Evolutionary conservation across 2,329 filamentous ascomycete species (phyloP), one percentile per base, ranked within the genome.

Genomic region (Grosmannia serpens): DNA sequence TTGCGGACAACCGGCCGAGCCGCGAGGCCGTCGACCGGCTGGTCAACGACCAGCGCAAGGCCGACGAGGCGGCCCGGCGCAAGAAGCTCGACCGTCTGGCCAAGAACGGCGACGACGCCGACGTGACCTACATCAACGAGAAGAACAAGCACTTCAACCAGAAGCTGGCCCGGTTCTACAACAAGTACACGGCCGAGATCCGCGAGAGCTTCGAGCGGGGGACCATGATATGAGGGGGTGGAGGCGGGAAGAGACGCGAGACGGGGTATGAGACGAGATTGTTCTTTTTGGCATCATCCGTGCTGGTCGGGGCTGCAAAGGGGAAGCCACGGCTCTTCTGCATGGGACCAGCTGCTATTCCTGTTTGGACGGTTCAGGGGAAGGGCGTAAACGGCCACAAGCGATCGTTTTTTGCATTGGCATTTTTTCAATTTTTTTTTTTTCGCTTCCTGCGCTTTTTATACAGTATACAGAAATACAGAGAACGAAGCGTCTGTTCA

Each of bases 111-210:
- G 91, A 95, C 63, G 88, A 91, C 53, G 87, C 84, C 31, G 94
- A 99, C 72, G 88, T 97, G 66, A 97, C 92, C 9, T 97, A 96
- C 74, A 99, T 99, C 82, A 99, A 99, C 75, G 91, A 96, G 75
- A 96, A 99, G 86, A 99, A 99, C 80, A 97, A 97, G 80, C 91
- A 96, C 79, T 99, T 99, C 78, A 99, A 99, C 83, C 86, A 95
- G 77, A 97, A 99, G 77, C 77, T 99, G 72, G 80, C 87, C 57
- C 81, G 94, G 64, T 99, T 97, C 76, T 99, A 99, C 75, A 94
- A 99, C 76, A 95, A 96, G 78, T 99, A 99, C 73, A 99, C 94
- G 52, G 85, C 88, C 35, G 94, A 99, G 71, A 97, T 99, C 67
- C 80, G 94, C 69, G 94, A 99, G 69, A 96, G 88, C 72, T 99